Evolutionary conservation across 176 grass and related monocot species (phyloP).

Genomic region (Urochloa ruziziensis): DNA sequence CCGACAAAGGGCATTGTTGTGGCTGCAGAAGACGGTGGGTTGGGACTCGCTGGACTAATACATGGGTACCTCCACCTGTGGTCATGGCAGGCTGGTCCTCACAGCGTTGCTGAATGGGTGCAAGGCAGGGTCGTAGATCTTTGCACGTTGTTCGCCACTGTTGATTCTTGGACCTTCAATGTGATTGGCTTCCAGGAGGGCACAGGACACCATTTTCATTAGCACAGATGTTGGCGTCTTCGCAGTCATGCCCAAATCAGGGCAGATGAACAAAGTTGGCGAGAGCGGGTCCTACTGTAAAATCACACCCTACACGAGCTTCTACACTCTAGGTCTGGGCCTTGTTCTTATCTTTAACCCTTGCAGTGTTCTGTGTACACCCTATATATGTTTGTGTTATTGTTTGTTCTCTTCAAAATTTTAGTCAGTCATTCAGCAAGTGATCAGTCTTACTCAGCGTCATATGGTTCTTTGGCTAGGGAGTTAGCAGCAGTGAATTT

Average conservation of each 20-base stretch:
- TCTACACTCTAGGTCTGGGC: slow-evolving; percentile 23
- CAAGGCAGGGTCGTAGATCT: neutral
- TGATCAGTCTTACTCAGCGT: neutral
- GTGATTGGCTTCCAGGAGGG: slow-evolving; percentile 14
- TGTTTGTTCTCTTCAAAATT: neutral
- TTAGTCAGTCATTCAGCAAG: neutral
- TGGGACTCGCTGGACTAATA: neutral
- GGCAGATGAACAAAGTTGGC: neutral
- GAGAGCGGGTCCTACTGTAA: neutral
- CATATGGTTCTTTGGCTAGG: neutral
- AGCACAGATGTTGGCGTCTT: neutral
- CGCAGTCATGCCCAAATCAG: neutral
- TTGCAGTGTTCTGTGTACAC: neutral
- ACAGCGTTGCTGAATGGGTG: neutral
- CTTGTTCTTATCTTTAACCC: neutral
- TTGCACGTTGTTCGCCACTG: neutral
- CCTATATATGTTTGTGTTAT: slow-evolving; percentile 7
- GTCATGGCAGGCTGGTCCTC: neutral
- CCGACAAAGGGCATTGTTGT: neutral
- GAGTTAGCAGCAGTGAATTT: neutral
- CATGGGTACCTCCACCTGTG: slow-evolving; percentile 4
- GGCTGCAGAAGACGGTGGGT: neutral
- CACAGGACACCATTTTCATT: neutral
- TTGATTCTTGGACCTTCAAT: neutral
- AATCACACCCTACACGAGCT: slow-evolving; percentile 4